These are phyloP conservation scores for Suillus ampliporus DNA, from an alignment of 768 basidiomycete genomes.

Conservation along the genomic window DNA sequence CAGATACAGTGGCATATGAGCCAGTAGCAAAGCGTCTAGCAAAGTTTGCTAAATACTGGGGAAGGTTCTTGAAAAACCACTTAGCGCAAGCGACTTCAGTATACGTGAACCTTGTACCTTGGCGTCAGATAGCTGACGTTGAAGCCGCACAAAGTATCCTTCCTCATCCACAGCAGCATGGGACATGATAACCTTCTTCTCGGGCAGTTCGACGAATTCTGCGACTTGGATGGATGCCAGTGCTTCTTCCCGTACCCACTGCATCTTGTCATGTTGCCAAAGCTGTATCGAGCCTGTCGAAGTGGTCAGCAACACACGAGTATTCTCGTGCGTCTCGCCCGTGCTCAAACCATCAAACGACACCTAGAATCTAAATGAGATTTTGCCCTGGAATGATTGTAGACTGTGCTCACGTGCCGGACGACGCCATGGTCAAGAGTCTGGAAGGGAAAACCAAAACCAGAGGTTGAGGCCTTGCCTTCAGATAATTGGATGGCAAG, in stretches of 20 bases:
- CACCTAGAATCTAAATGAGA: conserved; percentile 40
- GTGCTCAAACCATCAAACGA: conserved; percentile 57
- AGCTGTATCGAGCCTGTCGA: conserved; percentile 79
- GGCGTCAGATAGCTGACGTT: conserved; percentile 62
- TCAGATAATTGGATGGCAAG: conserved; percentile 54
- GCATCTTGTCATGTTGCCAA: conserved; percentile 63
- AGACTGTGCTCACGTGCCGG: conserved; percentile 53
- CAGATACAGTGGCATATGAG: conserved; percentile 57
- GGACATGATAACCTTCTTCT: conserved; percentile 46
- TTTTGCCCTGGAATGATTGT: conserved; percentile 4
- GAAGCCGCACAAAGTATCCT: conserved; percentile 53
- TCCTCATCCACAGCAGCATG: conserved; percentile 46
- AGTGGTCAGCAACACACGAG: conserved; percentile 63
- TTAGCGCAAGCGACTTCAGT: not conserved
- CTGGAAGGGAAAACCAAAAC: conserved; percentile 69
- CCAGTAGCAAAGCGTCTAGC: conserved; percentile 73
- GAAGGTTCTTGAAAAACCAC: conserved; percentile 59
- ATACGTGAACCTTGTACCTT: conserved; percentile 45
- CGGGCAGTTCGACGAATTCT: conserved; percentile 81
- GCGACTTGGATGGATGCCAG: conserved; percentile 67
- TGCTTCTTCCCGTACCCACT: conserved; percentile 85
- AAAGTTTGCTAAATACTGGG: conserved; percentile 70
- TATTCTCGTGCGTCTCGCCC: conserved; percentile 39
- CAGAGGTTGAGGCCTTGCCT: conserved; percentile 52
- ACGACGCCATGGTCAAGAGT: conserved; percentile 70